Percentiles rank a stretch among this genome's conserved stretches.
These are phyloP conservation scores for Boletellus sp. DNA, from an alignment of 1,284 basidiomycete species.

Conservation along the genomic window DNA sequence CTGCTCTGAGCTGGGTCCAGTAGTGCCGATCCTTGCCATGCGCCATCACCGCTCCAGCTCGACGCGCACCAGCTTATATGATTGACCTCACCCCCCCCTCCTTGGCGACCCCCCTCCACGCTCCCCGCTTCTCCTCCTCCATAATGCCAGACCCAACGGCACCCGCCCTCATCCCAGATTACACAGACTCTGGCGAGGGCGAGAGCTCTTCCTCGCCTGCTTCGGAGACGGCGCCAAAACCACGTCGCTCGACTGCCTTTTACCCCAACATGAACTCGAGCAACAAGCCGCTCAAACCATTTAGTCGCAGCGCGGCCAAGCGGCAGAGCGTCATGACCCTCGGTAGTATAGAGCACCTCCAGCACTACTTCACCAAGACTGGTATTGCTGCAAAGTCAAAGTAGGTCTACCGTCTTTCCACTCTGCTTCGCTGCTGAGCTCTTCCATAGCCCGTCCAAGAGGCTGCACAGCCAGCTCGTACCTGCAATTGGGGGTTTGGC, in stretches of 20 bases:
- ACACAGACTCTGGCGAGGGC: slow-evolving; percentile 42
- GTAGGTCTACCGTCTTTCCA: slow-evolving; percentile 42
- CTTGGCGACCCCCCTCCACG: slow-evolving; percentile 2
- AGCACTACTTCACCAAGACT: slow-evolving; percentile 85
- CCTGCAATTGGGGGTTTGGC: slow-evolving; percentile 65
- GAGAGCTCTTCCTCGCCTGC: slow-evolving; percentile 24
- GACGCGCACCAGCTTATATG: slow-evolving; percentile 1
- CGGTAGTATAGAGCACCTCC: slow-evolving; percentile 83
- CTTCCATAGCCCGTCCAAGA: slow-evolving; percentile 47
- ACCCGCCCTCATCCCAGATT: slow-evolving; percentile 48
- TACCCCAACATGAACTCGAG: slow-evolving; percentile 70
- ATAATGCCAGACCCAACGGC: slow-evolving; percentile 42
- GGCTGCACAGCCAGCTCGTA: slow-evolving; percentile 58
- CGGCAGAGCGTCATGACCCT: slow-evolving; percentile 83
- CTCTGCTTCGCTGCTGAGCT: not conserved
- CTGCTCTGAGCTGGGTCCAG: slow-evolving; percentile 65
- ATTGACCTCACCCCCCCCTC: slow-evolving; percentile 8
- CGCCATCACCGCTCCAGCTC: slow-evolving; percentile 6
- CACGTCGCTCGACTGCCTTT: slow-evolving; percentile 63
- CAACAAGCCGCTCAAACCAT: slow-evolving; percentile 74
- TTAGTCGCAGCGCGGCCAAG: slow-evolving; percentile 81
- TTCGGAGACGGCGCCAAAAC: slow-evolving; percentile 21
- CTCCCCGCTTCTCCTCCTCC: slow-evolving; percentile 7
- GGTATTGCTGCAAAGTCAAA: slow-evolving; percentile 69
- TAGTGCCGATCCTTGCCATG: slow-evolving; percentile 65